These are phyloP conservation scores for Entomortierella lignicola DNA, from an alignment of 192 early-diverging fungal species.

Conservation along the genomic window DNA sequence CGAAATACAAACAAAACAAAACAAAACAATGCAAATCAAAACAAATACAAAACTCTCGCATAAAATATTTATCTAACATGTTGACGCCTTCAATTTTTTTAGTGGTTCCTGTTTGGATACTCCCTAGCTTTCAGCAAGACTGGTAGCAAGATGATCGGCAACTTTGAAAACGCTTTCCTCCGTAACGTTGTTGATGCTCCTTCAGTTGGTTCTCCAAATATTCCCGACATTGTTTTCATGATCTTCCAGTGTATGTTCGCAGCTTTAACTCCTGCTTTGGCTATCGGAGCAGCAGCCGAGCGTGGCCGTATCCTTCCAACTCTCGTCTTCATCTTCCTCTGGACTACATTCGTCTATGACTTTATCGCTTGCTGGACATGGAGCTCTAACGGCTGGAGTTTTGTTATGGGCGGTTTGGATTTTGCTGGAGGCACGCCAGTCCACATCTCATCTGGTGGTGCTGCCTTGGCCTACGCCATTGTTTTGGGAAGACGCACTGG, in stretches of 20 bases:
- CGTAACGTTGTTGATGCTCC: conserved; percentile 58
- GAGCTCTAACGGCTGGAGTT: conserved; percentile 87
- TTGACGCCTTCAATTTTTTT: neutral
- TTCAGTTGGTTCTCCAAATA: conserved; percentile 68
- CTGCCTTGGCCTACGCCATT: conserved; percentile 87
- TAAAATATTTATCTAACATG: no score
- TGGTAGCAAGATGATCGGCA: conserved; percentile 80
- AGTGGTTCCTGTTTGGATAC: conserved; percentile 95
- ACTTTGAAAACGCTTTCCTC: conserved; percentile 81
- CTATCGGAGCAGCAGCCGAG: conserved; percentile 91
- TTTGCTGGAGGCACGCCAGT: conserved; percentile 97
- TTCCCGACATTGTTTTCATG: conserved; percentile 84
- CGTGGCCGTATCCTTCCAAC: conserved; percentile 87
- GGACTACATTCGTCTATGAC: conserved; percentile 96
- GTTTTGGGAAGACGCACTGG: conserved; percentile 88
- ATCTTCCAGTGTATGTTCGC: conserved; percentile 96
- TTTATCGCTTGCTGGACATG: conserved; percentile 95
- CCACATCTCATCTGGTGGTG: conserved; percentile 91
- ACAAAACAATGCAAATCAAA: no score
- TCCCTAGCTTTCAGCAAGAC: conserved; percentile 87
- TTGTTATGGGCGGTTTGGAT: conserved; percentile 86
- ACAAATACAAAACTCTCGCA: no score
- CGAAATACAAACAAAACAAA: no score
- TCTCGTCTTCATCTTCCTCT: conserved; percentile 92
- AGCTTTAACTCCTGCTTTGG: conserved; percentile 90